phyloP scores from a whole-genome alignment of 371 early-diverging fungal genomes.

The Mucor lusitanicus region DNA sequence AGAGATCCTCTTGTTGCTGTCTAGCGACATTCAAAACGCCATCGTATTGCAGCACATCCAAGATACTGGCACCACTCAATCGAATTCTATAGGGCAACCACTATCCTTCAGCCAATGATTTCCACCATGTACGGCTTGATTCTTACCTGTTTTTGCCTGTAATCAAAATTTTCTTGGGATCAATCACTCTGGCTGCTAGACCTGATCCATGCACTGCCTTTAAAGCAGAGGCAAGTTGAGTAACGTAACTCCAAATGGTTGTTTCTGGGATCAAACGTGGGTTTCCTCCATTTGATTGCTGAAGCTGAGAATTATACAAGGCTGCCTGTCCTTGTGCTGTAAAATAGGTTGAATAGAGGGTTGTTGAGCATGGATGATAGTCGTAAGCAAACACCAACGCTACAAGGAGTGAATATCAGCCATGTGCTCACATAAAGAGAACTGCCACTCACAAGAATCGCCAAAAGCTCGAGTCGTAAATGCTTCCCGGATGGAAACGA shows the following conservation, averaged over 20 bases:
- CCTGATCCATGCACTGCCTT: constrained; percentile 82
- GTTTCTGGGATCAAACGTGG: constrained; percentile 6
- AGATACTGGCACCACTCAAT: constrained; percentile 81
- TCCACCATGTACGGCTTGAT: background rate
- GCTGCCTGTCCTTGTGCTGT: constrained; percentile 48
- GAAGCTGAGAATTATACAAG: constrained; percentile 21
- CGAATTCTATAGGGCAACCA: constrained; percentile 55
- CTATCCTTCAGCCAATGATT: background rate
- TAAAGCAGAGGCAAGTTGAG: constrained; percentile 85
- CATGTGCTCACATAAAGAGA: background rate
- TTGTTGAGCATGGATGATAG: constrained; percentile 85
- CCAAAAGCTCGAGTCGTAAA: constrained; percentile 96
- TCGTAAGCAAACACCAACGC: constrained; percentile 88
- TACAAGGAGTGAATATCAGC: constrained; percentile 14
- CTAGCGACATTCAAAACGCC: constrained; percentile 62
- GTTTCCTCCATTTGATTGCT: background rate
- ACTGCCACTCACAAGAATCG: constrained; percentile 69
- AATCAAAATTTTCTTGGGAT: constrained; percentile 77
- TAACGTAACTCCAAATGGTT: constrained; percentile 61
- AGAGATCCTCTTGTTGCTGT: constrained; percentile 82
- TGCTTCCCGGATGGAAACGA: constrained; percentile 90
- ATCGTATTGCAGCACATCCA: constrained; percentile 81
- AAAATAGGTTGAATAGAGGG: constrained; percentile 70
- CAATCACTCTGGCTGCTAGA: constrained; percentile 79
- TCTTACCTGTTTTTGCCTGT: constrained; percentile 78